Evolutionary conservation across 176 grass and related monocot species (phyloP).

Genomic region (Poa pratensis): DNA sequence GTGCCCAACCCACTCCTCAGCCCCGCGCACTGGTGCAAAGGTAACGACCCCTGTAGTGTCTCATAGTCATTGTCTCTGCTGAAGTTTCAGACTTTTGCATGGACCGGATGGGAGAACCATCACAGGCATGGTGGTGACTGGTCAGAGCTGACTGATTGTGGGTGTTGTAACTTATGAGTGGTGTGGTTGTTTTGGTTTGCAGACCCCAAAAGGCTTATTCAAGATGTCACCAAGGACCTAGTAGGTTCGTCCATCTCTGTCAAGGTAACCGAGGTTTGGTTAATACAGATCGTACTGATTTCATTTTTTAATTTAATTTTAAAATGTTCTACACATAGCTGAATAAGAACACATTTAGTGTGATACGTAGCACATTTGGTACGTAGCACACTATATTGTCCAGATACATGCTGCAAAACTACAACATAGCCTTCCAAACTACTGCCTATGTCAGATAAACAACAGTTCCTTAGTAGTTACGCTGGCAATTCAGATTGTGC

Average conservation of each 20-base stretch:
- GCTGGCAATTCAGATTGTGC: background rate
- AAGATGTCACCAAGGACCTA: constrained; percentile 79
- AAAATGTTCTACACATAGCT: too few relatives aligned
- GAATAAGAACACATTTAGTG: too few relatives aligned
- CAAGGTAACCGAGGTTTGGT: constrained; percentile 62
- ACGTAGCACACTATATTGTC: background rate
- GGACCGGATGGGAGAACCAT: too few relatives aligned
- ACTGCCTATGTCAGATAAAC: background rate
- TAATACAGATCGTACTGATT: too few relatives aligned
- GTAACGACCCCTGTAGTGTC: constrained; percentile 13
- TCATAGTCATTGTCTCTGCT: too few relatives aligned
- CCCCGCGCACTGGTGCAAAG: constrained; percentile 77
- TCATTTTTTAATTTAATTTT: too few relatives aligned
- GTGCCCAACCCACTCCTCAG: constrained; percentile 88
- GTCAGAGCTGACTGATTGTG: constrained; percentile 25
- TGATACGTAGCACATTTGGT: background rate
- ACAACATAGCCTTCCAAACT: background rate
- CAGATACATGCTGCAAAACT: background rate
- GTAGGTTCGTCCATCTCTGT: constrained; percentile 78
- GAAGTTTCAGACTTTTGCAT: too few relatives aligned
- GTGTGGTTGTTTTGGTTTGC: constrained; percentile 29
- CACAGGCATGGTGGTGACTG: too few relatives aligned
- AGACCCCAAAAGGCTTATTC: constrained; percentile 78
- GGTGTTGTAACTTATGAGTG: background rate
- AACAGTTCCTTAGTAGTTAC: background rate